Evolutionary conservation across 192 early-diverging fungal species (phyloP).

Genomic region (Phycomyces blakesleeanus): DNA sequence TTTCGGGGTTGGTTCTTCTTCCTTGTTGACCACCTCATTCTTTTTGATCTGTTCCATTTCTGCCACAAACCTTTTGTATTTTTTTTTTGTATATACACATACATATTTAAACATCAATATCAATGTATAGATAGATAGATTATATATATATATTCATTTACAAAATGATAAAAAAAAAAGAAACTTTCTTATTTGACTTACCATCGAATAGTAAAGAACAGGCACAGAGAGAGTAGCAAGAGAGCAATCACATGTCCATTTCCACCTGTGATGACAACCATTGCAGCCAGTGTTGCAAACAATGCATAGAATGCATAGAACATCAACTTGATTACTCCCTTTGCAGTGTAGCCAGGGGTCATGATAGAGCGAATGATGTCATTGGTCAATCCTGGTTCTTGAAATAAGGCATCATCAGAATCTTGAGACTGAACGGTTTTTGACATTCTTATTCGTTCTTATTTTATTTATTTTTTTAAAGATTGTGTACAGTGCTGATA

Average conservation of each 20-base stretch:
- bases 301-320: constrained; percentile 34
- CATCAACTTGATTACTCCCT: constrained; percentile 29
- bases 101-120: no score
- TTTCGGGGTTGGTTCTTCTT: no score
- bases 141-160: no score
- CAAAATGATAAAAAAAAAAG: no score
- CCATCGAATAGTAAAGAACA: constrained; percentile 33
- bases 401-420: neutral
- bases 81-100: no score
- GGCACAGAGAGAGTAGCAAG: constrained; percentile 26
- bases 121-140: no score
- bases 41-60: no score
- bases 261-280: constrained; percentile 27
- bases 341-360: constrained; percentile 38
- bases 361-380: constrained; percentile 35
- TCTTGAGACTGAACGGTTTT: neutral
- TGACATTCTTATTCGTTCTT: no score
- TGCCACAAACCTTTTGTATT: no score
- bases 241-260: constrained; percentile 35
- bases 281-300: constrained; percentile 23
- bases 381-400: constrained; percentile 12
- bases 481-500: no score
- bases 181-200: constrained; percentile 1
- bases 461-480: no score
- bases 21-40: no score